These are phyloP conservation scores for Neonectria faginata DNA, from an alignment of 2,329 filamentous ascomycete genomes.

Conservation along the genomic window DNA sequence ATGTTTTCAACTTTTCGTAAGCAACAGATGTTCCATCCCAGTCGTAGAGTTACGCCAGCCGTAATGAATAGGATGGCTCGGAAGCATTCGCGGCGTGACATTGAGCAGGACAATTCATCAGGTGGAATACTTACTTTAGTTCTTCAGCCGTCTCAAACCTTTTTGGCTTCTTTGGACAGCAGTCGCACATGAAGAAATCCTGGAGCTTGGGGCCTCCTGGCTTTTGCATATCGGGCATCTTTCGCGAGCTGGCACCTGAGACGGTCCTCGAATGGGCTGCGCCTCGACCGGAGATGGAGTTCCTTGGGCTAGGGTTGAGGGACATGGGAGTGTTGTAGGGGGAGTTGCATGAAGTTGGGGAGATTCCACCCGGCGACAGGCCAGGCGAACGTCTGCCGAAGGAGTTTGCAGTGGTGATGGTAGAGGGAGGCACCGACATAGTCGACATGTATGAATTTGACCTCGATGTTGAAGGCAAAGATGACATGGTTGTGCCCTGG, in stretches of 20 bases:
- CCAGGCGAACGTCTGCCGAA: slow-evolving; percentile 62
- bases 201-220: slow-evolving; percentile 61
- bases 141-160: slow-evolving; percentile 90
- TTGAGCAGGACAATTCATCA: background rate
- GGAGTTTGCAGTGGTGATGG: slow-evolving; percentile 57
- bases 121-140: slow-evolving; percentile 73
- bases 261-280: slow-evolving; percentile 59
- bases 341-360: slow-evolving; percentile 62
- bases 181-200: slow-evolving; percentile 80
- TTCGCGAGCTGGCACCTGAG: slow-evolving; percentile 64
- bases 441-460: slow-evolving; percentile 62
- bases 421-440: slow-evolving; percentile 56
- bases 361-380: slow-evolving; percentile 61
- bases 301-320: slow-evolving; percentile 62
- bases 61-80: too few relatives aligned
- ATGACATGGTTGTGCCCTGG: slow-evolving; percentile 58
- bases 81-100: background rate
- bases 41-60: background rate
- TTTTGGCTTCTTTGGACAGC: slow-evolving; percentile 96
- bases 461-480: slow-evolving; percentile 57
- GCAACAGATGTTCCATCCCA: background rate
- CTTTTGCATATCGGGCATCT: slow-evolving; percentile 64
- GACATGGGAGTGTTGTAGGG: slow-evolving; percentile 63
- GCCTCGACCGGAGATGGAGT: slow-evolving; percentile 56
- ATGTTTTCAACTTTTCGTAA: background rate